These are phyloP conservation scores for Starmera amethionina DNA, from an alignment of 805 yeast species.

Conservation along the genomic window DNA sequence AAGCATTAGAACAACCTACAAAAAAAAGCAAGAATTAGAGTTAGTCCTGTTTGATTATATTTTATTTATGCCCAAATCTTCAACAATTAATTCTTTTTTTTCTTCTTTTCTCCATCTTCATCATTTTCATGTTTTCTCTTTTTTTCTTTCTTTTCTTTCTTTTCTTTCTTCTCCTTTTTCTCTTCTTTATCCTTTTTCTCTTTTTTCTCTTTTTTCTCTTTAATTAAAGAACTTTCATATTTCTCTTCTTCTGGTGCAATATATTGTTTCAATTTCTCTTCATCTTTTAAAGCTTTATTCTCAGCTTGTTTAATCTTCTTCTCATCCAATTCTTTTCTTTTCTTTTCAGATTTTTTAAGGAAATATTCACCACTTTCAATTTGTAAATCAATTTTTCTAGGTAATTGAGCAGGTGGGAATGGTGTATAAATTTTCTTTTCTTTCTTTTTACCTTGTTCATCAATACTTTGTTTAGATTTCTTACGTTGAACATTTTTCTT, in stretches of 20 bases:
- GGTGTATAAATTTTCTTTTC: constrained; percentile 83
- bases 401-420: constrained; percentile 96
- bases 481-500: constrained; percentile 92
- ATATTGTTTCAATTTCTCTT: constrained; percentile 68
- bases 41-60: too few relatives aligned
- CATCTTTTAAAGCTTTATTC: constrained; percentile 51
- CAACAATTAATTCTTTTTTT: constrained; percentile 20
- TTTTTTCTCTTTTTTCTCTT: constrained; percentile 23
- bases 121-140: constrained; percentile 19
- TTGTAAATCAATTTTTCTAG: constrained; percentile 94
- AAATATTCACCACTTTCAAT: constrained; percentile 98
- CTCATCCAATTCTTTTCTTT: constrained; percentile 56
- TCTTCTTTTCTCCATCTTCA: constrained; percentile 21
- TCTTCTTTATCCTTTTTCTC: constrained; percentile 17
- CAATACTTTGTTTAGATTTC: constrained; percentile 62
- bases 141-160: constrained; percentile 18
- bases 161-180: constrained; percentile 19
- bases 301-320: constrained; percentile 73
- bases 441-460: constrained; percentile 31
- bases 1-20: too few relatives aligned
- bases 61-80: constrained; percentile 9
- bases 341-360: constrained; percentile 79
- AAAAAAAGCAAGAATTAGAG: too few relatives aligned
- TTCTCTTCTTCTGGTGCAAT: constrained; percentile 76
- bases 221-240: constrained; percentile 33